phyloP scores from a whole-genome alignment of 345 rosid species.

The Mercurialis annua region DNA sequence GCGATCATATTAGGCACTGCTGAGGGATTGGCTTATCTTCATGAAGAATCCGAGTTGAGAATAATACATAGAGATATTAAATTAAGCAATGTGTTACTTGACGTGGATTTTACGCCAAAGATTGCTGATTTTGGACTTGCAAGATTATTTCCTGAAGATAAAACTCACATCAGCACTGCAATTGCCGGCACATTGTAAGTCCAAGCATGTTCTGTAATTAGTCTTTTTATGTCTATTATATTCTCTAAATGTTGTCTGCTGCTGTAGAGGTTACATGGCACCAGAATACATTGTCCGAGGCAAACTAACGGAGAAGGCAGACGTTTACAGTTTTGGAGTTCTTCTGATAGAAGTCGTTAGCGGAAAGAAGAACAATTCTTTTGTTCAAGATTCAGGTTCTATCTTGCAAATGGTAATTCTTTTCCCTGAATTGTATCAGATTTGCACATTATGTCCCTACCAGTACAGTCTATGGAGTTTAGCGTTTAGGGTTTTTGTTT shows the following conservation, averaged over 20 bases:
- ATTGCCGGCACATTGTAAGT: conserved; percentile 87
- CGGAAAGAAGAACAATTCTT: conserved; percentile 54
- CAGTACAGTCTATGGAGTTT: too few relatives aligned
- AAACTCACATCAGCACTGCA: conserved; percentile 66
- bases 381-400: conserved; percentile 37
- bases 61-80: conserved; percentile 93
- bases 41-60: conserved; percentile 62
- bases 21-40: conserved; percentile 80
- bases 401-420: conserved; percentile 55
- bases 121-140: conserved; percentile 96
- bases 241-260: neutral
- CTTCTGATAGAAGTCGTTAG: conserved; percentile 61
- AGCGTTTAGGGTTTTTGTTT: neutral
- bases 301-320: conserved; percentile 74
- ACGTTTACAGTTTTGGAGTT: conserved; percentile 84
- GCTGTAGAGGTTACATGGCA: conserved; percentile 83
- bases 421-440: neutral
- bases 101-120: conserved; percentile 57
- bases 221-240: neutral
- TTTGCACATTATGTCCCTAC: neutral
- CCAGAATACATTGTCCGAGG: conserved; percentile 82
- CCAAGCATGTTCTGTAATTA: neutral
- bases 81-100: conserved; percentile 69
- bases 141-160: conserved; percentile 65
- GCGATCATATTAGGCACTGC: conserved; percentile 68